phyloP scores from a whole-genome alignment of 2,329 filamentous ascomycete genomes.

The Fusarium zealandicum region DNA sequence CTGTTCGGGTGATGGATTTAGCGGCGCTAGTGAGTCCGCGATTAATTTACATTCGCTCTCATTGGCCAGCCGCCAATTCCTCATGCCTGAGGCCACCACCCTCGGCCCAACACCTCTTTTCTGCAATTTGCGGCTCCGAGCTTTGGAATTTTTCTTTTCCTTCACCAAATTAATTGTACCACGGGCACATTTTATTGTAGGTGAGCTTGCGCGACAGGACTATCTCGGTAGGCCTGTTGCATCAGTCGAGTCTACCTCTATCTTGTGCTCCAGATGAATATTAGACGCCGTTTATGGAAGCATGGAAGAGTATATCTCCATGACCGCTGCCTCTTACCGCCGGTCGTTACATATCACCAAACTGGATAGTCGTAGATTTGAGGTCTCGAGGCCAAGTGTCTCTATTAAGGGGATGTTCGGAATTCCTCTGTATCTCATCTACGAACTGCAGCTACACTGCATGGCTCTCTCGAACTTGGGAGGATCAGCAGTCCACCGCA shows the following conservation, averaged over 20 bases:
- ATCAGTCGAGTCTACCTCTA: constrained; percentile 73
- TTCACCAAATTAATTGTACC: constrained; percentile 66
- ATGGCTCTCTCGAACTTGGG: constrained; percentile 78
- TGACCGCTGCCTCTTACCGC: constrained; percentile 75
- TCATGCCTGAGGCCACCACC: constrained; percentile 50
- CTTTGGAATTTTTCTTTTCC: constrained; percentile 44
- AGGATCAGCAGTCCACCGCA: constrained; percentile 85
- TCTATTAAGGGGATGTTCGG: not conserved
- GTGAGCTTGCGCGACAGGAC: constrained; percentile 63
- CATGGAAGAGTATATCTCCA: constrained; percentile 68
- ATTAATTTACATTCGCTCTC: constrained; percentile 55
- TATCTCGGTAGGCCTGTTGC: constrained; percentile 49
- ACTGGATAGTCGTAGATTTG: constrained; percentile 18
- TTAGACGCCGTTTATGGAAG: constrained; percentile 74
- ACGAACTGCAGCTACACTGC: constrained; percentile 97
- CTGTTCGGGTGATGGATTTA: constrained; percentile 50
- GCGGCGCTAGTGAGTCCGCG: constrained; percentile 51
- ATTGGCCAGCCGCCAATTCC: constrained; percentile 47
- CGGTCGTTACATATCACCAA: constrained; percentile 68
- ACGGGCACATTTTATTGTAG: constrained; percentile 76
- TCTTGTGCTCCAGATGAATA: constrained; percentile 71
- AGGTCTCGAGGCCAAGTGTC: not conserved
- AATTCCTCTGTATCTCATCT: constrained; percentile 28
- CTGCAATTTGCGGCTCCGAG: constrained; percentile 30
- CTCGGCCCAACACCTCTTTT: constrained; percentile 17